phyloP scores from a whole-genome alignment of 2,329 filamentous ascomycete species.

The Alternaria brassicae region DNA sequence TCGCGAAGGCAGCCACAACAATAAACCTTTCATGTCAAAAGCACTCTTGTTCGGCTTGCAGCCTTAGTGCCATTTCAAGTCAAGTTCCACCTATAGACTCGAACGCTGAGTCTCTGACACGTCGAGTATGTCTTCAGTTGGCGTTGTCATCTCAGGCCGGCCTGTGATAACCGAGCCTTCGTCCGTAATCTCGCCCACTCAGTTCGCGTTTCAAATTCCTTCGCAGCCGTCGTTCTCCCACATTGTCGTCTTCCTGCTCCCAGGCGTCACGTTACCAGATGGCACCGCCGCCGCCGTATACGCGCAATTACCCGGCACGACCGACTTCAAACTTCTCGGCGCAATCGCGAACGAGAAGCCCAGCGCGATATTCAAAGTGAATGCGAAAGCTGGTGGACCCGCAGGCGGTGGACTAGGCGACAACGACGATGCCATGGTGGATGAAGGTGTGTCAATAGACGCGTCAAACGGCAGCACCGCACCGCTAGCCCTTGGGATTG shows the following conservation, averaged over 20 bases:
- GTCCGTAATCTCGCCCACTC: slow-evolving; percentile 62
- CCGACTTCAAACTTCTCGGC: slow-evolving; percentile 82
- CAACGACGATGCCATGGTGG: slow-evolving; percentile 59
- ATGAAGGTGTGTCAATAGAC: slow-evolving; percentile 42
- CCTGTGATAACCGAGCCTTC: slow-evolving; percentile 65
- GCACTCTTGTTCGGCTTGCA: background rate
- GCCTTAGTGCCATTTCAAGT: slow-evolving; percentile 5
- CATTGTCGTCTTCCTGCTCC: slow-evolving; percentile 87
- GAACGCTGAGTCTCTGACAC: background rate
- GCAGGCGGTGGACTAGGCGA: slow-evolving; percentile 53
- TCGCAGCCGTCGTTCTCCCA: slow-evolving; percentile 68
- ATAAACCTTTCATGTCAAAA: slow-evolving; percentile 4
- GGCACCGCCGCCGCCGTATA: slow-evolving; percentile 89
- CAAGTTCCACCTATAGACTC: background rate
- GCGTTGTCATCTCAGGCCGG: slow-evolving; percentile 66
- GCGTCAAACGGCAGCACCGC: slow-evolving; percentile 17
- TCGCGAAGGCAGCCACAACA: slow-evolving; percentile 22
- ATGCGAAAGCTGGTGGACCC: slow-evolving; percentile 46
- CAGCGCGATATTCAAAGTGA: slow-evolving; percentile 86
- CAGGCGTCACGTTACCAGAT: slow-evolving; percentile 74
- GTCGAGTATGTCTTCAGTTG: slow-evolving; percentile 60
- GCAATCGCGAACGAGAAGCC: slow-evolving; percentile 90
- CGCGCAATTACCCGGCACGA: slow-evolving; percentile 69
- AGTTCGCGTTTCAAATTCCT: slow-evolving; percentile 74
- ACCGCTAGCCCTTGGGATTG: slow-evolving; percentile 76